Evolutionary conservation across 768 basidiomycete genomes (phyloP), one percentile per base, ranked within the genome.

Genomic region (Leccinum truebloodii): DNA sequence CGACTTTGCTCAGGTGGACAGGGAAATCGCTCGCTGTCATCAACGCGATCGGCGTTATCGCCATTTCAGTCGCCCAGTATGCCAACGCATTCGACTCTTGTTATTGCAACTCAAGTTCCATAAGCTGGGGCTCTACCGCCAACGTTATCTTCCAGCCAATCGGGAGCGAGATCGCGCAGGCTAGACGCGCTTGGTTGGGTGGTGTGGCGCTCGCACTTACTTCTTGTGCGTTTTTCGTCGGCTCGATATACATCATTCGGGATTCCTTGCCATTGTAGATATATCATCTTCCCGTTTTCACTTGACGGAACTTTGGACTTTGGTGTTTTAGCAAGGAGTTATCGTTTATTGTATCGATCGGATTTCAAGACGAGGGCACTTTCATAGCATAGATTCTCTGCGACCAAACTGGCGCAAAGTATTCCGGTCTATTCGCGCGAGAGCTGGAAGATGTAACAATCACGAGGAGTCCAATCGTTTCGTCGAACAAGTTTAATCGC

Each of bases 171-270:
- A 34, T 76, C 6, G 34, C 54, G 6, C 35, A 57, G 49, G 74
- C 75, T 66, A 69, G 59, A 39, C 32, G 12, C 1, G 74, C 75
- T 14, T 80, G 80, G 79, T 69, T 73, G 48, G 76, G 77, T 1
- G 79, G 73, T 0, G 69, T 77, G 0, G 63, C 55, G 8, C 65
- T 80, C 2, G 70, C 73, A 4, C 62, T 69, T 32, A 54, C 55
- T 1, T 66, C 56, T 57, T 72, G 71, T 3, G 9, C 50, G 0
- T 20, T 69, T 30, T 78, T 74, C 37, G 65, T 75, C 1, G 63
- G 65, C 2, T 63, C 67, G 56, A 68, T 78, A 1, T 71, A 69
- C 51, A 60, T 77, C 13, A 48, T 71, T 14, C 59, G 66, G 10
- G 70, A 77, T 32, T 53, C 67, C 6, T 48, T 69, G 14, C 63